A percentile compares a stretch with the other conserved stretches of the same genome.
Evolutionary conservation across 306 rosid genomes (phyloP).

Genomic region (Citrullus mucosospermus): DNA sequence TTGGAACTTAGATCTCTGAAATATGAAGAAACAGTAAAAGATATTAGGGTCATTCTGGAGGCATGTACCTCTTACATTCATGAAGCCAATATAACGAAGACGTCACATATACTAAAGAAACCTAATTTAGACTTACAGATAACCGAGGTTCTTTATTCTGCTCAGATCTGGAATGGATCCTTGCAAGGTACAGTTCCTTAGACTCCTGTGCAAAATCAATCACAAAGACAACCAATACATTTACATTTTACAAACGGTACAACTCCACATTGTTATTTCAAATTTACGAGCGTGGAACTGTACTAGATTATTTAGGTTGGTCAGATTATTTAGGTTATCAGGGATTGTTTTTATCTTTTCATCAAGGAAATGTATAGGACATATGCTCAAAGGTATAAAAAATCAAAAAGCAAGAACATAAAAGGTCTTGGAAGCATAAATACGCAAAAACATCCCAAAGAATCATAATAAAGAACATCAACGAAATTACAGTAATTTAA

Average conservation of each 20-base stretch:
- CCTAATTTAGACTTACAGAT: conserved; percentile 46
- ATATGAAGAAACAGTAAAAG: conserved; percentile 13
- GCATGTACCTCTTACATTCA: background rate
- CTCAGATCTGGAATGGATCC: conserved; percentile 90
- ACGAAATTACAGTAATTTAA: too few species aligned
- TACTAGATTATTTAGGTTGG: too few species aligned
- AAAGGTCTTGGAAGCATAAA: too few species aligned
- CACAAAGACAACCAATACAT: conserved; percentile 5
- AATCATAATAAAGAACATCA: too few species aligned
- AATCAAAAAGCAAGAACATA: too few species aligned
- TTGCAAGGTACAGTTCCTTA: conserved; percentile 68
- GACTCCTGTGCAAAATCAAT: conserved; percentile 43
- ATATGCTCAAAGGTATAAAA: too few species aligned
- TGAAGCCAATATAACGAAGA: background rate
- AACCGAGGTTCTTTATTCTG: conserved; percentile 34
- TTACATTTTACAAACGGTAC: background rate
- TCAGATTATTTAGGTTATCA: too few species aligned
- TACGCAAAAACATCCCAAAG: too few species aligned
- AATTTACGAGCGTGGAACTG: background rate
- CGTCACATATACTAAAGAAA: background rate
- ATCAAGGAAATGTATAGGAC: too few species aligned
- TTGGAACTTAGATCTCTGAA: conserved; percentile 81
- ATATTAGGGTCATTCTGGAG: background rate
- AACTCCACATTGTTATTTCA: background rate
- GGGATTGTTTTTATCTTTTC: too few species aligned